Percentiles rank a stretch among this genome's conserved stretches.
Conservation (phyloP, 441 rosid genomes). For the Erysimum pusillum region DNA sequence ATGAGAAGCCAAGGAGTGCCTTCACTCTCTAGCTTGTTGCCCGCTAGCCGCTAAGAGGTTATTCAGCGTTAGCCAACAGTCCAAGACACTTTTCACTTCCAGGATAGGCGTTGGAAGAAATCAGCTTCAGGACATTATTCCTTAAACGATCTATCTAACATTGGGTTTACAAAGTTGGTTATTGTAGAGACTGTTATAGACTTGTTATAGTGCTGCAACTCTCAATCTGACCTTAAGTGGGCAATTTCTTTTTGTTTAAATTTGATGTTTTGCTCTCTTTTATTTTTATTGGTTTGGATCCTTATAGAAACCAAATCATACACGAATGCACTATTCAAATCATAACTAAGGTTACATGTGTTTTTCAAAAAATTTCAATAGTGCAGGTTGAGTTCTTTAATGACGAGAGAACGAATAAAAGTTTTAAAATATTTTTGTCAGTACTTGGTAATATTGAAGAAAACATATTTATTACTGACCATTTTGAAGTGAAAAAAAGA, state of each 20-base stretch:
- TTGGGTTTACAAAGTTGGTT: slow-evolving; percentile 31
- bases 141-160: slow-evolving; percentile 25
- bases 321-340: neutral
- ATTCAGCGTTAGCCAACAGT: slow-evolving; percentile 10
- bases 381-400: neutral
- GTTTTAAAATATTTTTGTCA: neutral
- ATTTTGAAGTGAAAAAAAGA: neutral
- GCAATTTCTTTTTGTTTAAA: neutral
- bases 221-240: neutral
- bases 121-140: slow-evolving; percentile 4
- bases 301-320: neutral
- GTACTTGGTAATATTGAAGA: neutral
- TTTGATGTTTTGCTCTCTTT: slow-evolving; percentile 1
- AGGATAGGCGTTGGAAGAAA: slow-evolving; percentile 14
- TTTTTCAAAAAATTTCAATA: neutral
- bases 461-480: neutral
- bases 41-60: slow-evolving; percentile 56
- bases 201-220: slow-evolving; percentile 3
- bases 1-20: slow-evolving; percentile 98
- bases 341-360: neutral
- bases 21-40: slow-evolving; percentile 82
- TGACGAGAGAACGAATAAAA: neutral
- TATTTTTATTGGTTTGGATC: neutral
- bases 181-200: too few relatives aligned
- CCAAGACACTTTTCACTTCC: slow-evolving; percentile 18